Percentiles rank a stretch among this genome's conserved stretches.
phyloP scores from a whole-genome alignment of 768 basidiomycete genomes.

The Rubroboletus satanas region DNA sequence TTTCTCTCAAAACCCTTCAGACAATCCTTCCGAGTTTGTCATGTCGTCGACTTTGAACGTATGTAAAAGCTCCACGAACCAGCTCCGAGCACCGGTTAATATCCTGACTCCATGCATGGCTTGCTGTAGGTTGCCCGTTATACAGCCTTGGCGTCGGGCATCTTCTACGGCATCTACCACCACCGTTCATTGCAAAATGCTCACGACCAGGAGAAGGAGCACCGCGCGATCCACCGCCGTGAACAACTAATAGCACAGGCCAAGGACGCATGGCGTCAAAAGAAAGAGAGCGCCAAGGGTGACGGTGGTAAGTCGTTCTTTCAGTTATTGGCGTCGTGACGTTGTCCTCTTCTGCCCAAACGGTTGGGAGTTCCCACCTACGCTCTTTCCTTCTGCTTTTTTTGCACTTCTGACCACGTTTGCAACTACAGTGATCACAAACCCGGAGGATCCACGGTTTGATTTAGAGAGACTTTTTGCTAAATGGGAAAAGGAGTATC shows the following conservation, averaged over 20 bases:
- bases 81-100: slow-evolving; percentile 1
- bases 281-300: slow-evolving; percentile 52
- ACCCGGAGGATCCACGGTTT: slow-evolving; percentile 94
- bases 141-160: slow-evolving; percentile 81
- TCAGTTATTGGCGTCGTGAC: neutral
- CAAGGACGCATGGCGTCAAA: slow-evolving; percentile 86
- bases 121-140: slow-evolving; percentile 82
- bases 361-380: neutral
- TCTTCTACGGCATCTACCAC: slow-evolving; percentile 90
- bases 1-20: slow-evolving; percentile 7
- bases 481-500: slow-evolving; percentile 67
- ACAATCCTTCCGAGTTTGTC: slow-evolving; percentile 13
- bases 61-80: slow-evolving; percentile 30
- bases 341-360: neutral
- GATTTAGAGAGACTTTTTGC: slow-evolving; percentile 89
- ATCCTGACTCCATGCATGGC: neutral
- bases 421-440: slow-evolving; percentile 65
- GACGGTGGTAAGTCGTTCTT: slow-evolving; percentile 49
- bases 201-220: slow-evolving; percentile 72
- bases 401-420: slow-evolving; percentile 10
- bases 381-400: neutral
- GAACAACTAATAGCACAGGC: slow-evolving; percentile 80
- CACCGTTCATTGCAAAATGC: slow-evolving; percentile 82
- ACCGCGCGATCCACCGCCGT: slow-evolving; percentile 68
- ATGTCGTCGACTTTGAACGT: slow-evolving; percentile 83